Conservation (phyloP, 495 filamentous ascomycete genomes). For the Penicillium robsamsonii region DNA sequence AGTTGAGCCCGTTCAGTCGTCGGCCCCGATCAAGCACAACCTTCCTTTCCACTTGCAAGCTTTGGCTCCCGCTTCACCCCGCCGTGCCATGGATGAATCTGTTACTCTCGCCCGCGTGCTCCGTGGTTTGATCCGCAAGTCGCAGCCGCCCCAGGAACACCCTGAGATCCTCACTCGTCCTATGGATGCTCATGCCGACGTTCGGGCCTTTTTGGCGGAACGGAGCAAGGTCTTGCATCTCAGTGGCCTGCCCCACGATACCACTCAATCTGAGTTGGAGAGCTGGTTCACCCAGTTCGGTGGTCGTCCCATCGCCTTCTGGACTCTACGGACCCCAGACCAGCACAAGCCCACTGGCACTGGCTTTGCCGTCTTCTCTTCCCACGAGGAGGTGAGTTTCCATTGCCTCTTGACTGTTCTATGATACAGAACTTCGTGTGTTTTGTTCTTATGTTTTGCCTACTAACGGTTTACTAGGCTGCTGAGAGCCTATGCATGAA, state of each 20-base stretch:
- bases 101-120: slow-evolving; percentile 91
- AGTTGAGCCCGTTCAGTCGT: slow-evolving; percentile 93
- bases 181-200: slow-evolving; percentile 95
- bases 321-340: slow-evolving; percentile 95
- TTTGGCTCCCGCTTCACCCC: slow-evolving; percentile 91
- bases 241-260: slow-evolving; percentile 95
- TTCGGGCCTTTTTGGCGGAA: slow-evolving; percentile 92
- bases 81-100: slow-evolving; percentile 96
- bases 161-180: slow-evolving; percentile 90
- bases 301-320: slow-evolving; percentile 97
- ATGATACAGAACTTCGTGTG: not conserved
- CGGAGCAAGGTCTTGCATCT: slow-evolving; percentile 97
- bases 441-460: slow-evolving; percentile 7
- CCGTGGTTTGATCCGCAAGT: slow-evolving; percentile 89
- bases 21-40: slow-evolving; percentile 97
- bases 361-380: slow-evolving; percentile 97
- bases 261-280: slow-evolving; percentile 95
- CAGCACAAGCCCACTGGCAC: slow-evolving; percentile 98
- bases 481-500: slow-evolving; percentile 99
- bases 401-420: not conserved
- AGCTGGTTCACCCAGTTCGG: slow-evolving; percentile 99
- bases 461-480: slow-evolving; percentile 54
- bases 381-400: slow-evolving; percentile 90
- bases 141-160: slow-evolving; percentile 88
- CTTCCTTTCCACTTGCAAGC: slow-evolving; percentile 97